Conservation (phyloP, 2,329 filamentous ascomycete species). For the Penicillium decumbens region DNA sequence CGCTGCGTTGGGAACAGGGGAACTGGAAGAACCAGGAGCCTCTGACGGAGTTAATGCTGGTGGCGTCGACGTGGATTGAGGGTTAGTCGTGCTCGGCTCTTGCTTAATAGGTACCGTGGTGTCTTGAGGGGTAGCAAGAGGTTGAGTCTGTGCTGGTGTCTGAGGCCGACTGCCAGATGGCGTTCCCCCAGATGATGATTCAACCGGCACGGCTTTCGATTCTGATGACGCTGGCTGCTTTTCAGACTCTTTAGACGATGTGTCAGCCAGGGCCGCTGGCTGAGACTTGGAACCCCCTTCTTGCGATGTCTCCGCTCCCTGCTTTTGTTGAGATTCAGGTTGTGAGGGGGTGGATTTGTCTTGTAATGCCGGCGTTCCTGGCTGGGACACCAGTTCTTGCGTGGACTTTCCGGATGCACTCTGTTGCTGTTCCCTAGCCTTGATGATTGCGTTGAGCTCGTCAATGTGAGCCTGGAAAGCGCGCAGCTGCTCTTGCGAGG, state of each 20-base stretch:
- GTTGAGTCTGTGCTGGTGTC: conserved; percentile 4
- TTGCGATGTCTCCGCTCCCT: conserved; percentile 16
- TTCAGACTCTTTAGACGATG: conserved; percentile 12
- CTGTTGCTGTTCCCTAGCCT: conserved; percentile 40
- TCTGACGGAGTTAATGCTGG: conserved; percentile 13
- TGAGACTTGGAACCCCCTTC: conserved; percentile 18
- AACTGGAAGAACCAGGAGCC: conserved; percentile 4
- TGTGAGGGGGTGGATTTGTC: conserved; percentile 10
- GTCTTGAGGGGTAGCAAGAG: conserved; percentile 8
- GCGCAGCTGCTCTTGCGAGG: conserved; percentile 46
- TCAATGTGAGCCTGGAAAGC: conserved; percentile 51
- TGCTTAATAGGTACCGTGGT: conserved; percentile 25
- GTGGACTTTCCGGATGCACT: conserved; percentile 9
- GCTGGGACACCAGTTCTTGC: conserved; percentile 4
- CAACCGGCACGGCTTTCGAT: neutral
- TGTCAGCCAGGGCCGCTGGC: conserved; percentile 8
- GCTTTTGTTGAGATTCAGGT: conserved; percentile 28
- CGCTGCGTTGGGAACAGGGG: conserved; percentile 10
- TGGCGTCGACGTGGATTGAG: conserved; percentile 6
- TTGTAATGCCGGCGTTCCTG: conserved; percentile 12
- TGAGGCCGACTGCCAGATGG: conserved; percentile 7
- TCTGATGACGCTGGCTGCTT: conserved; percentile 1
- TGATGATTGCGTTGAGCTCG: conserved; percentile 49
- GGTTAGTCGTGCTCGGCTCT: conserved; percentile 19
- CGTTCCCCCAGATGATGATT: conserved; percentile 1